Conservation (phyloP, 78 protist species). For the slime mould (Dictyostelium discoideum) region dicty_2.7 NC_007091.3:2777001-2777500, state of each 20-base stretch:
- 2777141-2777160: constrained; percentile 88
- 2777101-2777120: background rate
- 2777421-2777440: no score
- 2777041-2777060: background rate
- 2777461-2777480: no score
- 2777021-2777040: constrained; percentile 96
- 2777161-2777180: constrained; percentile 86
- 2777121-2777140: constrained; percentile 88
- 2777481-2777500: no score
- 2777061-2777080: background rate
- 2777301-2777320: background rate
- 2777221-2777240: constrained; percentile 77
- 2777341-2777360: no score
- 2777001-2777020: constrained; percentile 99
- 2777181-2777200: constrained; percentile 86
- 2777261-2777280: background rate
- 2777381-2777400: no score
- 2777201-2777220: constrained; percentile 66
- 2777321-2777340: background rate
- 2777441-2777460: no score
- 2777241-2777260: background rate
- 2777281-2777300: background rate
- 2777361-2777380: no score
- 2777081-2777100: no score
- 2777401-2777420: no score